These are phyloP conservation scores for Periglandula ipomoeae DNA, from an alignment of 2,329 filamentous ascomycete genomes.

Conservation along the genomic window DNA sequence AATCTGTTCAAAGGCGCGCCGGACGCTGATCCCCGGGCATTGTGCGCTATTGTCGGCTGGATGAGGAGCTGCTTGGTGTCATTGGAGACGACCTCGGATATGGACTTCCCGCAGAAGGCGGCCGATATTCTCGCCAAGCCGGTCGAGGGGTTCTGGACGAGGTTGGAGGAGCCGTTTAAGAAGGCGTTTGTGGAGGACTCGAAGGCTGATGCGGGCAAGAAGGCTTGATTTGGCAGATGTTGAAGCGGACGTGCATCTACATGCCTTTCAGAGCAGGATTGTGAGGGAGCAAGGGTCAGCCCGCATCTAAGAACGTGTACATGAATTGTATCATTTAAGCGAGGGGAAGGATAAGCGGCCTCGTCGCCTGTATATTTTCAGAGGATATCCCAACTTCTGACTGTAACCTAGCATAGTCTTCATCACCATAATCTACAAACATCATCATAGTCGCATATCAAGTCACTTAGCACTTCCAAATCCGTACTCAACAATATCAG, in stretches of 20 bases:
- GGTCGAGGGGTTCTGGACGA: slow-evolving; percentile 35
- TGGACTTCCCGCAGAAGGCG: slow-evolving; percentile 23
- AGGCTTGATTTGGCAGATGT: neutral
- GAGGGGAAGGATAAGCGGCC: neutral
- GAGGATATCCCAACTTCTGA: neutral
- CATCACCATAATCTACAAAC: neutral
- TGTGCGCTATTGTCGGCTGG: slow-evolving; percentile 48
- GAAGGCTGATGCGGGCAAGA: neutral
- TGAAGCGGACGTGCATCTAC: neutral
- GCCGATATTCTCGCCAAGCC: slow-evolving; percentile 26
- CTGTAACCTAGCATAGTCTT: neutral
- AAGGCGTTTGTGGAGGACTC: neutral
- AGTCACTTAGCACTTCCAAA: neutral
- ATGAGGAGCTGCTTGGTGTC: slow-evolving; percentile 39
- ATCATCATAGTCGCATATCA: neutral
- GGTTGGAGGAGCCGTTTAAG: slow-evolving; percentile 29
- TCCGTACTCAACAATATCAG: neutral
- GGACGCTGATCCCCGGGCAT: slow-evolving; percentile 38
- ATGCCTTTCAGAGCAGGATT: neutral
- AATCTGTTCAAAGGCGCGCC: slow-evolving; percentile 74
- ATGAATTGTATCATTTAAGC: neutral
- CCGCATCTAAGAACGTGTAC: too few species aligned
- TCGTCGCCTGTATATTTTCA: neutral
- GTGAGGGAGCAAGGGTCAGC: too few species aligned
- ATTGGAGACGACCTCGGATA: slow-evolving; percentile 42